These are phyloP conservation scores for Citrus inodora DNA, from an alignment of 345 rosid genomes.

Conservation along the genomic window DNA sequence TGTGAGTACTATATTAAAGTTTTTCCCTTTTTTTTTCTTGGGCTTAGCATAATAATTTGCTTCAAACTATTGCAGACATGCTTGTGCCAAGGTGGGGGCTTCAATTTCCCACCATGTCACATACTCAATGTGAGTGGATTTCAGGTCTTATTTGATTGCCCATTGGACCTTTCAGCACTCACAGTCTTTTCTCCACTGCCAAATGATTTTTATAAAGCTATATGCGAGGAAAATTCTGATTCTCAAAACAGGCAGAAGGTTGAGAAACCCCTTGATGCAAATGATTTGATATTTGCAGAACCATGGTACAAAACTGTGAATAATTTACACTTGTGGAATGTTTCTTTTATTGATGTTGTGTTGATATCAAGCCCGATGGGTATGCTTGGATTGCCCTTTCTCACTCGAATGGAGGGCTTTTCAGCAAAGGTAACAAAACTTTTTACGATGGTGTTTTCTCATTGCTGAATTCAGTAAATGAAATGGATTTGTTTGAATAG, in stretches of 20 bases:
- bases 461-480: background rate
- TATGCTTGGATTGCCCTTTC: conserved; percentile 82
- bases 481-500: no score
- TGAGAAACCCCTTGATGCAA: conserved; percentile 37
- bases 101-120: conserved; percentile 66
- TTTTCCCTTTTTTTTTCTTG: background rate
- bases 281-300: conserved; percentile 49
- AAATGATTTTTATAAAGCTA: conserved; percentile 3
- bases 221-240: conserved; percentile 23
- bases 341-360: conserved; percentile 68
- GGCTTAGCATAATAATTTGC: background rate
- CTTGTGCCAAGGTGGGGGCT: conserved; percentile 68
- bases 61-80: conserved; percentile 59
- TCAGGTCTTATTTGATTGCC: conserved; percentile 74
- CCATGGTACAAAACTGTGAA: conserved; percentile 83
- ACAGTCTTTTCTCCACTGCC: conserved; percentile 64
- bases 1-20: no score
- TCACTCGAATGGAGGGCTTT: conserved; percentile 54
- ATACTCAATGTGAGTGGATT: conserved; percentile 56
- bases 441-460: background rate
- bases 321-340: conserved; percentile 75
- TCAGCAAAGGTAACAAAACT: conserved; percentile 60
- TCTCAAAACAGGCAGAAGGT: conserved; percentile 39
- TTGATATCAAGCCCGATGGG: conserved; percentile 76
- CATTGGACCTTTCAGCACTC: conserved; percentile 70